A percentile compares a stretch with the other conserved stretches of the same genome.
These are phyloP conservation scores for Lentinula aciculospora DNA, from an alignment of 768 basidiomycete genomes.

Conservation along the genomic window DNA sequence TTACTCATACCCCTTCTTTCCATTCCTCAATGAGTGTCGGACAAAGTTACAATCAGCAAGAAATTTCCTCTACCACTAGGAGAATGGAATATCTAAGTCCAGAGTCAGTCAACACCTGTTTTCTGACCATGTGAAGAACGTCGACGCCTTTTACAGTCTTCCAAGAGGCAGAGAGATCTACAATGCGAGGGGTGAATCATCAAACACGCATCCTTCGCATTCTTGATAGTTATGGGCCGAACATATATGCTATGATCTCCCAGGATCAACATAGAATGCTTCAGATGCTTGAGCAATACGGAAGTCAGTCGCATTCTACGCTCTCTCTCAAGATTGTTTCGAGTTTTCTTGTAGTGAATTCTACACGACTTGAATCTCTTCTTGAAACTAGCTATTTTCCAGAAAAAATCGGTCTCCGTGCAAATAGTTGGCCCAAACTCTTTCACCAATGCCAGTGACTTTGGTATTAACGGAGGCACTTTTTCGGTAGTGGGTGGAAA, in stretches of 20 bases:
- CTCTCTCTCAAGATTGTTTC: too few relatives aligned
- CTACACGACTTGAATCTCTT: background rate
- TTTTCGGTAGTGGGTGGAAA: background rate
- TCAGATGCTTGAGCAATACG: background rate
- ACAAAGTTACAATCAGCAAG: background rate
- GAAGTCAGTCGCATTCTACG: background rate
- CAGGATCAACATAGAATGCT: background rate
- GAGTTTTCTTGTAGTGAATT: too few relatives aligned
- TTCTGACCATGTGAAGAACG: background rate
- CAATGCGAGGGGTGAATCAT: too few relatives aligned
- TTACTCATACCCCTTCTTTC: background rate
- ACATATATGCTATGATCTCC: background rate
- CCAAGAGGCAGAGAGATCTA: background rate
- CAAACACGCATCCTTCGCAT: too few relatives aligned
- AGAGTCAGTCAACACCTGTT: background rate
- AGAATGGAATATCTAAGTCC: background rate
- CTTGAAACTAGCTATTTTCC: background rate
- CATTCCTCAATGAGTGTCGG: background rate
- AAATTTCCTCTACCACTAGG: background rate
- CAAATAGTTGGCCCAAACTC: background rate
- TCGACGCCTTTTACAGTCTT: background rate
- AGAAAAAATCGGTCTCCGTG: background rate
- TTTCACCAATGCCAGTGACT: background rate
- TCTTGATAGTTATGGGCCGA: background rate
- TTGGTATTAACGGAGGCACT: background rate